Base-by-base conservation (phyloP, 345 rosid species). In the Gossypium herbaceum region DNA sequence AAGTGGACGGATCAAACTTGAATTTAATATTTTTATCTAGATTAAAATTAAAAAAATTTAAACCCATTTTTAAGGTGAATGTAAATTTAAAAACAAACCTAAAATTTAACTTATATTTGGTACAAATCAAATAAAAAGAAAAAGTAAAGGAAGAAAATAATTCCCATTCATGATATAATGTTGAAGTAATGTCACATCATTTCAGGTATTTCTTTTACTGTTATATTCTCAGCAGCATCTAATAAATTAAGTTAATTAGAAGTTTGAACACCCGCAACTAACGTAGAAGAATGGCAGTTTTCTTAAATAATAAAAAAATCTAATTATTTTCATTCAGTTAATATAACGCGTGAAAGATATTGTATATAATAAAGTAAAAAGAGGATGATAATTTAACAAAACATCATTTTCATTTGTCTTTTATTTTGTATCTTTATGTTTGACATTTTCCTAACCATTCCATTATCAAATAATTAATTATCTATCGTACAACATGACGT, bases 1-100 rank as follows among this genome's bases (percentile, higher is more conserved):
- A 34, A 0, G 0, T 5, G 7, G 0, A 5, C 1, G 1, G 41
- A 34, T 4, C 0, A 0, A 34, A 5, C 7, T 34, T 0, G 7
- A 34, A 5, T 34, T 34, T 34, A 34, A 5, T 0, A 34, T 34
- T 34, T 34, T 34, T 34, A 5, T 1, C 0, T 5, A 7, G 1
- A 34, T 5, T 34, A 34, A 5, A 34, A 7, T 5, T 34, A 34
- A 4, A 34, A 0, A 34, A 4, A 4, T 0, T 4, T 34, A 4
- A 34, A 34, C 1, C 1, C 34, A 27, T 27, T 27, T 27, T 27
- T 0, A 27, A 3, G 4, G 4, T 4, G 5, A 0, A 3, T 1
- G 7, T 0, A 34, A 34, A 4, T 34, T 34, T 4, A 34, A 34
- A 34, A 34, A 34, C 1, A 55, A 55, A 7, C 2, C 11, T 11